Evolutionary conservation across 768 basidiomycete species (phyloP).

Genomic region (Mycena galericulata): DNA sequence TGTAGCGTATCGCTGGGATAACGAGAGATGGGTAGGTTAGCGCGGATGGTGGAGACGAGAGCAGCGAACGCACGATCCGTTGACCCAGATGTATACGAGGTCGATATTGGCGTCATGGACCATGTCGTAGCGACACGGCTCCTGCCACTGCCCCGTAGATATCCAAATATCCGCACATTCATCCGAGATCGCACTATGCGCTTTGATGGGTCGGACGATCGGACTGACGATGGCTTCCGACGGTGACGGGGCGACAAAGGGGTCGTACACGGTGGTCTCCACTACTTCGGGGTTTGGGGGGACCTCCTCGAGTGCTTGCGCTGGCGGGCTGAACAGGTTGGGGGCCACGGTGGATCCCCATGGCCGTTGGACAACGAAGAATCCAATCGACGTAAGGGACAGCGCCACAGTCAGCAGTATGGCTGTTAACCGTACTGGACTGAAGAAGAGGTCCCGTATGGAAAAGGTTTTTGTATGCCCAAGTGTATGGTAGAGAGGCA

Average conservation of each 20-base stretch:
- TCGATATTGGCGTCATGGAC: constrained; percentile 32
- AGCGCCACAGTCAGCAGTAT: constrained; percentile 31
- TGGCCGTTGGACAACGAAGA: constrained; percentile 28
- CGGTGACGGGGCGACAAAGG: constrained; percentile 25
- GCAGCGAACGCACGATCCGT: constrained; percentile 34
- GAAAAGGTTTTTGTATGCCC: not conserved
- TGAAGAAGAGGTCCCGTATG: constrained; percentile 12
- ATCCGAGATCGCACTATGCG: constrained; percentile 28
- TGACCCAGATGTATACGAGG: constrained; percentile 37
- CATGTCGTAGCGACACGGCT: constrained; percentile 29
- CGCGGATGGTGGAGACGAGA: too few species aligned
- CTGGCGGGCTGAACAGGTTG: constrained; percentile 5
- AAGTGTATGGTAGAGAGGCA: constrained; percentile 19
- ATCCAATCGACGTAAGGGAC: constrained; percentile 27
- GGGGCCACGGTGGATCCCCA: constrained; percentile 13
- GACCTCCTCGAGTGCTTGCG: not conserved
- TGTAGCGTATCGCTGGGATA: constrained; percentile 30
- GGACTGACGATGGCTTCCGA: constrained; percentile 15
- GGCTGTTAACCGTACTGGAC: constrained; percentile 25
- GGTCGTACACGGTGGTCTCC: constrained; percentile 21
- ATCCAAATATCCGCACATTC: constrained; percentile 35
- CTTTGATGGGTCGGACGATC: constrained; percentile 26
- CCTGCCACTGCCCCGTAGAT: constrained; percentile 27
- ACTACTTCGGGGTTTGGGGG: not conserved
- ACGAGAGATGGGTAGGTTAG: not conserved